A percentile compares a stretch with the other conserved stretches of the same genome.
phyloP scores from a whole-genome alignment of 2,329 filamentous ascomycete genomes.

The Trichoderma pleuroti region DNA sequence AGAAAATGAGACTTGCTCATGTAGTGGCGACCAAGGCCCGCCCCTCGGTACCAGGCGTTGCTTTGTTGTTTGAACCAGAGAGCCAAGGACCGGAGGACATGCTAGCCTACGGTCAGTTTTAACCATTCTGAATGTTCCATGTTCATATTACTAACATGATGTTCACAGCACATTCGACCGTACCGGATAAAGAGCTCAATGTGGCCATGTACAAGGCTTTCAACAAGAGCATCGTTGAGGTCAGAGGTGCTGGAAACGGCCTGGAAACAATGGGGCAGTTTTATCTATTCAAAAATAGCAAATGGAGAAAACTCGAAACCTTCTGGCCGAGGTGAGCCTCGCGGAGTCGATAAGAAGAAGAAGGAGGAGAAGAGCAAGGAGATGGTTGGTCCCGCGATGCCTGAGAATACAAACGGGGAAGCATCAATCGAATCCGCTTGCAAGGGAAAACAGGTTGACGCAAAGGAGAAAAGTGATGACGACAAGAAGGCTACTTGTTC shows the following conservation, averaged over 20 bases:
- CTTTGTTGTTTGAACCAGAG: neutral
- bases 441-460: too few species aligned
- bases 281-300: neutral
- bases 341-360: neutral
- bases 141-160: neutral
- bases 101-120: neutral
- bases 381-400: neutral
- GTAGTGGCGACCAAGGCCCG: neutral
- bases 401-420: neutral
- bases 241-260: neutral
- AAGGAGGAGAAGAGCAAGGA: rapidly evolving
- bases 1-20: neutral
- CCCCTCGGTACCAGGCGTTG: neutral
- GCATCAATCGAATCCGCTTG: neutral
- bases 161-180: neutral
- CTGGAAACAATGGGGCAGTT: neutral
- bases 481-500: neutral
- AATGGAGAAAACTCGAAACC: neutral
- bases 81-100: neutral
- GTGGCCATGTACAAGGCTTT: slow-evolving; percentile 4
- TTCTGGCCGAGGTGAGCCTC: neutral
- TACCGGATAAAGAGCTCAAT: neutral
- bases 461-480: neutral
- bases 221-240: neutral
- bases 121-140: neutral